phyloP scores from a whole-genome alignment of 1,284 basidiomycete genomes.

The Volvariella volvacea region DNA sequence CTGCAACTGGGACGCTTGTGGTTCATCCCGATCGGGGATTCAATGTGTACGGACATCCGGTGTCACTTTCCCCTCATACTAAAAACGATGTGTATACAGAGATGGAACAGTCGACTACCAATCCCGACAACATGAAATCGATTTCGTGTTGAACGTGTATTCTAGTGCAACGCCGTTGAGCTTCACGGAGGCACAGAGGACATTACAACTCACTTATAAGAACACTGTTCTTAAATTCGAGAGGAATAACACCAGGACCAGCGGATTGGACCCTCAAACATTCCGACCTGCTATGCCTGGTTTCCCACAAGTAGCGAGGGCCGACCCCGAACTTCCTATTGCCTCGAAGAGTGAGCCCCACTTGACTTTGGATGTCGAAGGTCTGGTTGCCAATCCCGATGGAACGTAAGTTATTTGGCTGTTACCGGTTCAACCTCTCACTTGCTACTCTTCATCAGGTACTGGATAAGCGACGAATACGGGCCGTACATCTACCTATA shows the following conservation, averaged over 20 bases:
- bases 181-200: conserved; percentile 46
- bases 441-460: conserved; percentile 23
- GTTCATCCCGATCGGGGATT: conserved; percentile 50
- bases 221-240: conserved; percentile 54
- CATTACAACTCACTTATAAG: conserved; percentile 46
- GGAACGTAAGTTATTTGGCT: conserved; percentile 43
- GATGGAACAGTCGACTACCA: conserved; percentile 54
- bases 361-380: conserved; percentile 56
- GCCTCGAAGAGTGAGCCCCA: conserved; percentile 36
- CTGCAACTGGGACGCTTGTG: conserved; percentile 51
- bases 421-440: background rate
- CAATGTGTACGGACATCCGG: conserved; percentile 36
- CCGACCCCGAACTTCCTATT: conserved; percentile 42
- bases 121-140: conserved; percentile 48
- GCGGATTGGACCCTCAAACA: conserved; percentile 52
- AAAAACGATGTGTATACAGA: conserved; percentile 26
- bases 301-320: conserved; percentile 20
- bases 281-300: conserved; percentile 34
- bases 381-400: conserved; percentile 50
- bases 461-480: conserved; percentile 62
- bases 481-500: conserved; percentile 52
- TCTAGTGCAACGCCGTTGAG: conserved; percentile 37
- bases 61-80: background rate
- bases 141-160: conserved; percentile 55
- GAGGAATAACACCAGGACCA: conserved; percentile 41